Conservation (phyloP, 2,329 filamentous ascomycete genomes). For the Alternaria atra region DNA sequence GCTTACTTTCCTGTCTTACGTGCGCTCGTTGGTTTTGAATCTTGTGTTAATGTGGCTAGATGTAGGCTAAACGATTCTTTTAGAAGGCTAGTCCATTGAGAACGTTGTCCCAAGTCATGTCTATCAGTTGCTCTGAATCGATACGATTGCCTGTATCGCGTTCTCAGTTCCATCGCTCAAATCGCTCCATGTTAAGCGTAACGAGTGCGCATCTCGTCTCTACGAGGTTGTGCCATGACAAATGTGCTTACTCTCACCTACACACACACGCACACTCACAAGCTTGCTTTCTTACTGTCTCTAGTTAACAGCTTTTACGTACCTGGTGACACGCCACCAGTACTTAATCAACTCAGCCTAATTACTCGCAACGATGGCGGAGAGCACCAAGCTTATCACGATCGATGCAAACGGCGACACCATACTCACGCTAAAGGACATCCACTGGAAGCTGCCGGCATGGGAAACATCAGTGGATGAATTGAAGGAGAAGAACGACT, state of each 20-base stretch:
- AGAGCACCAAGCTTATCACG: not conserved
- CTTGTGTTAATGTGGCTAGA: not conserved
- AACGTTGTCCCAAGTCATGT: not conserved
- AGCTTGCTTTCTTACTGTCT: no score
- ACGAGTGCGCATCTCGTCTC: not conserved
- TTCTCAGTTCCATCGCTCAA: not conserved
- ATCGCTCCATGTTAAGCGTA: not conserved
- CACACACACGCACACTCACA: no score
- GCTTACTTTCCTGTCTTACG: not conserved
- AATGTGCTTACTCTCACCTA: not conserved
- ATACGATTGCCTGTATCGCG: not conserved
- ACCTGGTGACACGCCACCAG: no score
- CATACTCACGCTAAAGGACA: not conserved
- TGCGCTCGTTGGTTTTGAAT: accelerated
- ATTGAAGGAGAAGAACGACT: not conserved
- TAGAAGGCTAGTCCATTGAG: not conserved
- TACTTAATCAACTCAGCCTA: no score
- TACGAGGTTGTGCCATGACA: not conserved
- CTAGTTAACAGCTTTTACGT: no score
- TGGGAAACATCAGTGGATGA: no score
- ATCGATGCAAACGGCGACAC: constrained; percentile 2
- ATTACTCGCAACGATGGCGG: not conserved
- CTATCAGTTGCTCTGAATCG: not conserved
- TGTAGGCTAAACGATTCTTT: not conserved
- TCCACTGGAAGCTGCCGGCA: not conserved